Conservation (phyloP, 176 grass and related monocot genomes). For the Bromus sterilis region DNA sequence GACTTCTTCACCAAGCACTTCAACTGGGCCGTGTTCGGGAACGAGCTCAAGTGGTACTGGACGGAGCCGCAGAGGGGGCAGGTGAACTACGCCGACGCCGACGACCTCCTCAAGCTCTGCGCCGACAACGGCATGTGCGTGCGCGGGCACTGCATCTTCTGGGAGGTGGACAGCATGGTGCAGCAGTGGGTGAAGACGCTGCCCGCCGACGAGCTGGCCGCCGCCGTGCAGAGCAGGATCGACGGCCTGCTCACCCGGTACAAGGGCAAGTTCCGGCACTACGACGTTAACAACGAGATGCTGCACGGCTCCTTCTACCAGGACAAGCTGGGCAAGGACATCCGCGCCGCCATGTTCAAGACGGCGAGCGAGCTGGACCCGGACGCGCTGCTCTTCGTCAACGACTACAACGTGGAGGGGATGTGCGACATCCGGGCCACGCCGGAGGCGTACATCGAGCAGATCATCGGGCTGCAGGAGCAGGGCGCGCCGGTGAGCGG, state of each 20-base stretch:
- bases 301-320: conserved; percentile 87
- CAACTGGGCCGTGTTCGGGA: conserved; percentile 93
- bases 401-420: conserved; percentile 87
- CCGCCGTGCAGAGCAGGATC: conserved; percentile 47
- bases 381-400: conserved; percentile 76
- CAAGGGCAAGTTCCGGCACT: conserved; percentile 79
- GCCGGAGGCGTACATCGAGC: conserved; percentile 68
- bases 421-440: conserved; percentile 40
- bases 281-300: conserved; percentile 96
- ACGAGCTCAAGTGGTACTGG: conserved; percentile 98
- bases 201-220: conserved; percentile 38
- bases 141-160: conserved; percentile 92
- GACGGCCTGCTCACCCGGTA: conserved; percentile 57
- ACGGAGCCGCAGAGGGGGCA: conserved; percentile 71
- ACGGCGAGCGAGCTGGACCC: conserved; percentile 49
- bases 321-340: conserved; percentile 65
- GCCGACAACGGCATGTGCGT: conserved; percentile 53
- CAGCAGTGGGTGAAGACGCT: conserved; percentile 70
- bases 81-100: conserved; percentile 68
- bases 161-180: conserved; percentile 58
- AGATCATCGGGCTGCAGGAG: conserved; percentile 59
- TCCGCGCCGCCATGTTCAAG: conserved; percentile 61
- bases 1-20: conserved; percentile 70
- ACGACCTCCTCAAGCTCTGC: conserved; percentile 79
- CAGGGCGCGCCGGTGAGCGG: conserved; percentile 66